Evolutionary conservation across 2,329 filamentous ascomycete genomes (phyloP).

Genomic region (Aaosphaeria pasadenensis): DNA sequence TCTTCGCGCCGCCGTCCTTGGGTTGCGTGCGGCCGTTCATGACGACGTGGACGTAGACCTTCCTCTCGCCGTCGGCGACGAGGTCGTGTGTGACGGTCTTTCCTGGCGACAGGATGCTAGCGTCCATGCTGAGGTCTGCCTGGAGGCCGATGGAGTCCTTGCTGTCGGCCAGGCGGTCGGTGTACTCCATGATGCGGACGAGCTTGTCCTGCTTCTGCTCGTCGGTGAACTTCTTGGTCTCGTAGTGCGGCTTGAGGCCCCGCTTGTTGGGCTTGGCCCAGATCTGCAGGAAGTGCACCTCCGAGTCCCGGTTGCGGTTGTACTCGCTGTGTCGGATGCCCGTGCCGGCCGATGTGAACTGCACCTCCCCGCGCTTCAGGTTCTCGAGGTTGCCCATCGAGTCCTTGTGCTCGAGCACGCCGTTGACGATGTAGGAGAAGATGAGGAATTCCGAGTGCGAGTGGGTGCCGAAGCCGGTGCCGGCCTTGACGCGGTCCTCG

Average conservation of each 20-base stretch:
- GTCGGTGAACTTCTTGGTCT: conserved; percentile 70
- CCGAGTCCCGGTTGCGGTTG: conserved; percentile 69
- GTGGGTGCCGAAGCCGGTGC: conserved; percentile 79
- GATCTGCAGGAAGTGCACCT: conserved; percentile 84
- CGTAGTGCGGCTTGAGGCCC: conserved; percentile 71
- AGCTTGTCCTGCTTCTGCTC: conserved; percentile 69
- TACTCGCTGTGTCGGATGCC: conserved; percentile 78
- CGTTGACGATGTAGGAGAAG: conserved; percentile 81
- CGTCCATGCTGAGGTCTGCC: conserved; percentile 80
- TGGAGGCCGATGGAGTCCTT: conserved; percentile 77
- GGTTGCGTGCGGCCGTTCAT: conserved; percentile 59
- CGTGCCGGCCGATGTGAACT: conserved; percentile 86
- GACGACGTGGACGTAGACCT: conserved; percentile 77
- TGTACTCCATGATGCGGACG: conserved; percentile 71
- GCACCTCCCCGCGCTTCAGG: conserved; percentile 78
- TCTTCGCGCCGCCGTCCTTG: conserved; percentile 68
- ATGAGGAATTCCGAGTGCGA: conserved; percentile 86
- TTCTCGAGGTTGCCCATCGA: conserved; percentile 70
- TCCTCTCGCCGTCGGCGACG: conserved; percentile 62
- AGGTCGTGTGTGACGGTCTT: conserved; percentile 69
- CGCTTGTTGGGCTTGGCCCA: conserved; percentile 78
- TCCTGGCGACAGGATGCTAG: conserved; percentile 66
- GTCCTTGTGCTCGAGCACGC: conserved; percentile 84
- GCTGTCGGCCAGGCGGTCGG: conserved; percentile 62
- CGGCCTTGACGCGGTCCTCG: conserved; percentile 75